Percentiles rank a stretch among this genome's conserved stretches.
Evolutionary conservation across 2,329 filamentous ascomycete species (phyloP).

Genomic region (Aureobasidium sp.): DNA sequence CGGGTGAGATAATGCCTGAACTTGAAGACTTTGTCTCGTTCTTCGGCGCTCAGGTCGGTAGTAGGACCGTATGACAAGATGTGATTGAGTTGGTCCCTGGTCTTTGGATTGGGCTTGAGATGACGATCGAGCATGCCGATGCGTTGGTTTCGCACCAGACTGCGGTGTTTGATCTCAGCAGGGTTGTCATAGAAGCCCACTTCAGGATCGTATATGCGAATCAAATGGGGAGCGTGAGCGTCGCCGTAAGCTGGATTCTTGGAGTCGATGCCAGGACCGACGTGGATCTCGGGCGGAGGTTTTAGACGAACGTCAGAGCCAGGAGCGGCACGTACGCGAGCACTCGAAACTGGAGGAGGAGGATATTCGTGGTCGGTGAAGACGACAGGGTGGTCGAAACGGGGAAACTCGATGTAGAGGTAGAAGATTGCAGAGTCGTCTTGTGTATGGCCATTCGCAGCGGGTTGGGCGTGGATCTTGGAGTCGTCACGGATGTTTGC

Average conservation of each 20-base stretch:
- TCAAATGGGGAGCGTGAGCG: constrained; percentile 53
- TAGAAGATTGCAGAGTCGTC: constrained; percentile 61
- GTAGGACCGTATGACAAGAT: constrained; percentile 92
- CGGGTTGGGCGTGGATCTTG: constrained; percentile 16
- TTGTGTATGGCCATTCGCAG: constrained; percentile 34
- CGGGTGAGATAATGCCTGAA: constrained; percentile 90
- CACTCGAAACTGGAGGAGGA: constrained; percentile 70
- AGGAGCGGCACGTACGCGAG: constrained; percentile 47
- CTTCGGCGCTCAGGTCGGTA: constrained; percentile 77
- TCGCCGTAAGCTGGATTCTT: constrained; percentile 42
- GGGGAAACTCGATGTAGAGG: constrained; percentile 83
- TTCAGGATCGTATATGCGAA: constrained; percentile 90
- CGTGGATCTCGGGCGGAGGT: constrained; percentile 79
- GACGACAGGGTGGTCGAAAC: constrained; percentile 92
- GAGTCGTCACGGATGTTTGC: constrained; percentile 33
- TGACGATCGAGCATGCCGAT: constrained; percentile 94
- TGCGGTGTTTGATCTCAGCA: constrained; percentile 87
- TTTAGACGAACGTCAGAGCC: constrained; percentile 66
- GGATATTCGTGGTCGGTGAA: constrained; percentile 93
- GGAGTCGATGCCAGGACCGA: constrained; percentile 75
- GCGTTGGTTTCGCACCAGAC: constrained; percentile 83
- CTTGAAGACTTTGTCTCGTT: constrained; percentile 95
- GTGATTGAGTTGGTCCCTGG: constrained; percentile 82
- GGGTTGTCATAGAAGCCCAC: constrained; percentile 85
- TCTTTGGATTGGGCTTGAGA: constrained; percentile 90